A percentile compares a stretch with the other conserved stretches of the same genome.
Conservation (phyloP, 352 stramenopile species). For the Phytopythium sindhum region DNA sequence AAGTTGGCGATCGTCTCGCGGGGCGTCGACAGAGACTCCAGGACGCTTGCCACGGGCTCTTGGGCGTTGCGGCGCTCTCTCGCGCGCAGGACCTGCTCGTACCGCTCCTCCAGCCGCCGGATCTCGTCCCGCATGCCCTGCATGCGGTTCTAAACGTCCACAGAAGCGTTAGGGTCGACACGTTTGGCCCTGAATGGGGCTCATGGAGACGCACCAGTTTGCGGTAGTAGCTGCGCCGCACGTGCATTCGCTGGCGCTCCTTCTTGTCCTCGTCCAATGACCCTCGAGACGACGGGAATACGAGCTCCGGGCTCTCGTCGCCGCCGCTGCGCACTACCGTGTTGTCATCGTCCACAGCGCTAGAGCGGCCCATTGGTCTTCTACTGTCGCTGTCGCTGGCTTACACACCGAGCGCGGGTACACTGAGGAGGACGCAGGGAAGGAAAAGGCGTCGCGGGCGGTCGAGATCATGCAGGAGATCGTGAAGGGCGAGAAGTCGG, state of each 20-base stretch:
- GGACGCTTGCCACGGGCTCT: constrained; percentile 7
- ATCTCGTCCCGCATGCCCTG: constrained; percentile 34
- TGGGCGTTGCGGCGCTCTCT: constrained; percentile 15
- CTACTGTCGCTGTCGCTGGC: no score
- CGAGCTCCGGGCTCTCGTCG: neutral
- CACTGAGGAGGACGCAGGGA: no score
- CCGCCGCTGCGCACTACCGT: neutral
- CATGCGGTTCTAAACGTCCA: constrained; percentile 25
- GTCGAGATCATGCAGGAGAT: no score
- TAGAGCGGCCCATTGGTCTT: neutral
- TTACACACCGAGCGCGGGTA: no score
- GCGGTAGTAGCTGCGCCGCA: constrained; percentile 41
- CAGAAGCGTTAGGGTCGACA: neutral
- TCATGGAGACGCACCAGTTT: constrained; percentile 19
- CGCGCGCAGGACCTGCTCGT: constrained; percentile 19
- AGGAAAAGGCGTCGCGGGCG: no score
- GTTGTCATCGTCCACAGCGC: neutral
- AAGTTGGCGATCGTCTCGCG: constrained; percentile 25
- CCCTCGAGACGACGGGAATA: neutral
- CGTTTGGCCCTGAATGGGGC: no score
- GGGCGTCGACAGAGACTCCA: neutral
- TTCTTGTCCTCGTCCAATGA: constrained; percentile 20
- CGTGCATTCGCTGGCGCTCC: constrained; percentile 55
- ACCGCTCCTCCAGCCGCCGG: constrained; percentile 28
- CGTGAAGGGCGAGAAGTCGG: no score